Base-by-base conservation (phyloP, 139 green algal species). In the Chlamydomonas sphaeroides region DNA sequence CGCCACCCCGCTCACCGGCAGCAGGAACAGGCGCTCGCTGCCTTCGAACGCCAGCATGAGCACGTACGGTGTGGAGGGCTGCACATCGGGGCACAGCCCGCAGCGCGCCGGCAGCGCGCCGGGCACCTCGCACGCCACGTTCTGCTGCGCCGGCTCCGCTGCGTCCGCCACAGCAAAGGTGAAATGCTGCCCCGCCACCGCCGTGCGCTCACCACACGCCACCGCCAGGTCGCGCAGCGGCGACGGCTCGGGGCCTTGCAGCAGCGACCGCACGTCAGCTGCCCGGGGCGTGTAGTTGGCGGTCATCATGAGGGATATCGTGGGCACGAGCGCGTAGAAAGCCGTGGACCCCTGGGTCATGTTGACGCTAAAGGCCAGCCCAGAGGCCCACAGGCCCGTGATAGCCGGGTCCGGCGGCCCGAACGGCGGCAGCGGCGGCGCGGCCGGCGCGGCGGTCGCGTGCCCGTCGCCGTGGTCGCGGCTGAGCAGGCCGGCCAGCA, bases 61-160 rank as follows among this genome's bases (percentile, higher is more conserved):
- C 8, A 67, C 33, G 61, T 89, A 89, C 3, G 49, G 5, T 2
- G 18, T 73, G 10, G 20, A 26, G 17, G 85, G 73, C 33, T 63
- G 41, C 59, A 89, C 65, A 25, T 65, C 10, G 3, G 85, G 85
- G 53, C 85, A 89, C 15, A 83, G 66, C 25, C 39, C 53, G 59
- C 85, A 89, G n/a, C 72, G 65, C 35, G 35, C 65, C 7, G 32
- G 57, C 35, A 66, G 48, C 33, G 59, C 67, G 0, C 79, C 67
- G 18, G 65, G 30, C 26, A 69, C 69, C 21, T n/a, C 35, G 41
- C 75, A 82, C 21, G n/a, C 20, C 20, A 41, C 32, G 15, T n/a
- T 32, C 25, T n/a, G n/a, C n/a, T n/a, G n/a, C n/a, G n/a, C n/a
- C n/a, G n/a, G n/a, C n/a, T n/a, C n/a, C n/a, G n/a, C n/a, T n/a